Percentiles rank a stretch among this genome's conserved stretches.
Conservation (phyloP, 208 protist genomes). For the Novymonas esmeraldas region DNA sequence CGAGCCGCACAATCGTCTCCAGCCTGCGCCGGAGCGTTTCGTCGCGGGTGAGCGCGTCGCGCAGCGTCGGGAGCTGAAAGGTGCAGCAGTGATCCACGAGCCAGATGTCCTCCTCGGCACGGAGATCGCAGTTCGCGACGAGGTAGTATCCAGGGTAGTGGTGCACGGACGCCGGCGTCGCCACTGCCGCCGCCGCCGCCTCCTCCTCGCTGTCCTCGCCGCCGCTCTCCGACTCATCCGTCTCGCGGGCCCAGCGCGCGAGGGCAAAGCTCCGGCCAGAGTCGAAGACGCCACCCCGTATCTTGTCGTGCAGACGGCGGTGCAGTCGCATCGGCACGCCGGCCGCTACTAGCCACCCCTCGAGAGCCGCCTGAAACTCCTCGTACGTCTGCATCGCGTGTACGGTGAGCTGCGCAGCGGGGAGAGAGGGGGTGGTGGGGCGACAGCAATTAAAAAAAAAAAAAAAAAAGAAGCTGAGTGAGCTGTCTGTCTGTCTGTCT, state of each 20-base stretch:
- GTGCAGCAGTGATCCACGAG: constrained; percentile 63
- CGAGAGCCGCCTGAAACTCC: constrained; percentile 36
- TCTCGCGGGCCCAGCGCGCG: constrained; percentile 7
- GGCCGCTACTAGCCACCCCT: constrained; percentile 38
- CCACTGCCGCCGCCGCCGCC: neutral
- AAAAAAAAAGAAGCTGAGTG: neutral
- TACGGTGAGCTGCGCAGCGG: neutral
- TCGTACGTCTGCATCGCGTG: constrained; percentile 29
- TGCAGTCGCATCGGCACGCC: constrained; percentile 36
- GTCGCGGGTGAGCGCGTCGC: constrained; percentile 33
- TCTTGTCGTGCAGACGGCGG: constrained; percentile 39
- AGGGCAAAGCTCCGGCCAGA: constrained; percentile 41
- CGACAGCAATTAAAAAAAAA: neutral
- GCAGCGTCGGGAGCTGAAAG: constrained; percentile 41
- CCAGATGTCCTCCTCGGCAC: constrained; percentile 51
- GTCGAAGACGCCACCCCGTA: constrained; percentile 46
- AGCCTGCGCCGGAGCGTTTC: constrained; percentile 35
- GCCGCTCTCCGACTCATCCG: neutral
- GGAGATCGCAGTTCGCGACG: constrained; percentile 37
- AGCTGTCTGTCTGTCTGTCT: no score
- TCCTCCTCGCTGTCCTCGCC: constrained; percentile 27
- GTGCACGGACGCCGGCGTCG: neutral
- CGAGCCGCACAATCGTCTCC: constrained; percentile 34
- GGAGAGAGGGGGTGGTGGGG: constrained; percentile 9
- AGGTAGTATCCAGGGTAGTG: constrained; percentile 38